phyloP scores from a whole-genome alignment of 2,329 filamentous ascomycete genomes.

The Trematosphaeria pertusa region DNA sequence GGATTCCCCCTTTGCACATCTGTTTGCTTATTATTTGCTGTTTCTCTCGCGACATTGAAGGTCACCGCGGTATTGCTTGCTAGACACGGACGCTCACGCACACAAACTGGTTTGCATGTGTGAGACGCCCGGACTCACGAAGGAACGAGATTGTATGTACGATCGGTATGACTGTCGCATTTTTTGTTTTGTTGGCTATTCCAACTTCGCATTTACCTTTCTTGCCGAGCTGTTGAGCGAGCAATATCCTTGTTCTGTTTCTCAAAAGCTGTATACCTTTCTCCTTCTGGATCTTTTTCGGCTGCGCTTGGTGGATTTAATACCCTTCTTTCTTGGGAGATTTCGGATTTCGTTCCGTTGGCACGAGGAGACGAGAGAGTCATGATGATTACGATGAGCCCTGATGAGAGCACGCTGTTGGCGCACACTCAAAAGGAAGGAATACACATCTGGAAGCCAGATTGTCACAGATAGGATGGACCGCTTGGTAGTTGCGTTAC shows the following conservation, averaged over 20 bases:
- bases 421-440: conserved; percentile 1
- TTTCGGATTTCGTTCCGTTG: conserved; percentile 2
- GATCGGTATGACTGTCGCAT: conserved; percentile 29
- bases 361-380: background rate
- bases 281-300: conserved; percentile 10
- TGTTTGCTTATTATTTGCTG: conserved; percentile 30
- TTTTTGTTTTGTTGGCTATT: conserved; percentile 10
- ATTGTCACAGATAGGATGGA: conserved; percentile 15
- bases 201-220: conserved; percentile 3
- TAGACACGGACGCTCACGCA: conserved; percentile 49
- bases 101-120: conserved; percentile 34
- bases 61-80: conserved; percentile 46
- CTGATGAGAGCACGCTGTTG: conserved; percentile 1
- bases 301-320: conserved; percentile 22
- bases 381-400: background rate
- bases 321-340: conserved; percentile 21
- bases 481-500: conserved; percentile 4
- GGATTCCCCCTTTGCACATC: conserved; percentile 29
- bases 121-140: conserved; percentile 26
- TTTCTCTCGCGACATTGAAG: conserved; percentile 37
- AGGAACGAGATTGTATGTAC: conserved; percentile 34
- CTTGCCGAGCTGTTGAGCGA: conserved; percentile 10
- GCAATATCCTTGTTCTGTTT: conserved; percentile 7
- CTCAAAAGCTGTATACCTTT: conserved; percentile 5
- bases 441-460: background rate